Conservation (phyloP, 257 asterid genomes). For the Gentiana dahurica region DNA sequence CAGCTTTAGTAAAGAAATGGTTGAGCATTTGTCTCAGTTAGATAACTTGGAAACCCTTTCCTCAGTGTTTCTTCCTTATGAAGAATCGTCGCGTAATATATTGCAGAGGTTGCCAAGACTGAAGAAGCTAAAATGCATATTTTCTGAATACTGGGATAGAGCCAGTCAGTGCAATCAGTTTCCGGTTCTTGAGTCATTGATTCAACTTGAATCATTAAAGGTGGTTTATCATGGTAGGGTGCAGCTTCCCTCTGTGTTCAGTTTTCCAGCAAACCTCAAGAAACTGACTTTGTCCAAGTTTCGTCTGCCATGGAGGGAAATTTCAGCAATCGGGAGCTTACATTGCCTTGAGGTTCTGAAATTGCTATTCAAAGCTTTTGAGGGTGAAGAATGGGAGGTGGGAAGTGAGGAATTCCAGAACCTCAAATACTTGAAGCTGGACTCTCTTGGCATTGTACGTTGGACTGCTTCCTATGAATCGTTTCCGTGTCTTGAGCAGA, state of each 20-base stretch:
- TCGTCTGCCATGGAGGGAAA: neutral
- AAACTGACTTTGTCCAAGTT: neutral
- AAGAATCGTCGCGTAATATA: neutral
- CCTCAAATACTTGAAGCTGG: neutral
- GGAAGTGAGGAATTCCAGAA: neutral
- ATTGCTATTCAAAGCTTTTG: neutral
- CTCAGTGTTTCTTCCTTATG: neutral
- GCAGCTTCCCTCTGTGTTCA: neutral
- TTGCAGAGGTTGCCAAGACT: neutral
- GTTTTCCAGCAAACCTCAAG: neutral
- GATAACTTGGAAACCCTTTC: neutral
- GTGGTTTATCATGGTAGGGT: neutral
- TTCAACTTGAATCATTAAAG: conserved; percentile 2
- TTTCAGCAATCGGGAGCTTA: neutral
- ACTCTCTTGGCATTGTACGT: neutral
- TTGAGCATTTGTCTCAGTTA: neutral
- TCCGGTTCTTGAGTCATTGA: neutral
- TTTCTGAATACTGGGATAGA: neutral
- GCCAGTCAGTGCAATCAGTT: neutral
- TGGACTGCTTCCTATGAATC: neutral
- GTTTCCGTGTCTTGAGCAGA: neutral
- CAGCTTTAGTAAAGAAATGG: neutral
- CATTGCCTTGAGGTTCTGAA: conserved; percentile 4
- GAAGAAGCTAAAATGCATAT: neutral
- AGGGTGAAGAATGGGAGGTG: neutral